A percentile compares a stretch with the other conserved stretches of the same genome.
These are phyloP conservation scores for Globisporangium cystogenes DNA, from an alignment of 352 stramenopile species.

Conservation along the genomic window DNA sequence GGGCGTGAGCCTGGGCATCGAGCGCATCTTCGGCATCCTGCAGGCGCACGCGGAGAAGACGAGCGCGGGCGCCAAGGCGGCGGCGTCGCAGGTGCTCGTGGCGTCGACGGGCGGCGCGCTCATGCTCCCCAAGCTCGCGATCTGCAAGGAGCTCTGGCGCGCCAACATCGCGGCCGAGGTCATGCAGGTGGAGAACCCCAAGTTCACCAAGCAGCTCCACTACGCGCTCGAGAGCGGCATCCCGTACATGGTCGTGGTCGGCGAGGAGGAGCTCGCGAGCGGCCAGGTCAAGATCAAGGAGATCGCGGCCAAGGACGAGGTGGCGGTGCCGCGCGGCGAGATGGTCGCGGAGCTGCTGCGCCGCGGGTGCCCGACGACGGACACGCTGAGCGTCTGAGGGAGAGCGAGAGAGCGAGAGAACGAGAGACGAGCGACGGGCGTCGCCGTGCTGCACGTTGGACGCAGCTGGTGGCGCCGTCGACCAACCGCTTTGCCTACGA, in stretches of 20 bases:
- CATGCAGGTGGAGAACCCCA: slow-evolving; percentile 94
- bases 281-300: slow-evolving; percentile 96
- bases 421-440: not conserved
- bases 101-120: slow-evolving; percentile 82
- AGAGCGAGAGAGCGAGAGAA: not conserved
- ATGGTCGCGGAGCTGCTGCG: slow-evolving; percentile 67
- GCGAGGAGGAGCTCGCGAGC: slow-evolving; percentile 93
- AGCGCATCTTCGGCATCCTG: slow-evolving; percentile 98
- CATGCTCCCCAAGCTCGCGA: slow-evolving; percentile 53
- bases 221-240: slow-evolving; percentile 94
- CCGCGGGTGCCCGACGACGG: slow-evolving; percentile 62
- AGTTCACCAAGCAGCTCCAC: slow-evolving; percentile 97
- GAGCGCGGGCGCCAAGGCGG: slow-evolving; percentile 13
- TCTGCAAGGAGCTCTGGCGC: slow-evolving; percentile 84
- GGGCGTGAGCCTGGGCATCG: slow-evolving; percentile 97
- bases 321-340: slow-evolving; percentile 66
- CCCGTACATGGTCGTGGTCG: slow-evolving; percentile 97
- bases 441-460: not conserved
- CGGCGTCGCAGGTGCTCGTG: slow-evolving; percentile 91
- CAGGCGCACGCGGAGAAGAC: slow-evolving; percentile 87
- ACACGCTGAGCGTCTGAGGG: slow-evolving; percentile 58
- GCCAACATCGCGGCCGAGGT: slow-evolving; percentile 95
- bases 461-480: not conserved
- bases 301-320: slow-evolving; percentile 91
- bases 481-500: not conserved